Evolutionary conservation across 768 basidiomycete species (phyloP).

Genomic region (Porphyrellus cyaneotinctus): DNA sequence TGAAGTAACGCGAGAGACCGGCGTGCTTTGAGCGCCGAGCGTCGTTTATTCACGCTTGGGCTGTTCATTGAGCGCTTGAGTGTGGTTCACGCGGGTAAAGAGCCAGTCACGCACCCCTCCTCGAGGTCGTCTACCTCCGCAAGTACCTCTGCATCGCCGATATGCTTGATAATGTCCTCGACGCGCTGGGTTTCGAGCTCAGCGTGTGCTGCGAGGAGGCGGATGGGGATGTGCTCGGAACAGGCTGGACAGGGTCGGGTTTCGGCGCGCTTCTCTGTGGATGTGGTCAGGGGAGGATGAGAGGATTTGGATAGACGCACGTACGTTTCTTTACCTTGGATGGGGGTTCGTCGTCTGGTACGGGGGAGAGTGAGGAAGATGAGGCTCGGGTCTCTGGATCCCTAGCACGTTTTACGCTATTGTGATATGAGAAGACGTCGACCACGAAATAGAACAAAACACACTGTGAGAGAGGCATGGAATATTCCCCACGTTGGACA

Average conservation of each 20-base stretch:
- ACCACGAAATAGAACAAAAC: slow-evolving; percentile 9
- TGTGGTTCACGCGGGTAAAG: slow-evolving; percentile 8
- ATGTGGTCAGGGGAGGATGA: neutral
- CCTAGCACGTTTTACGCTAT: slow-evolving; percentile 50
- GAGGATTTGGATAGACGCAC: slow-evolving; percentile 15
- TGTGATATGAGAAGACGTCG: slow-evolving; percentile 6
- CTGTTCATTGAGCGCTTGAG: slow-evolving; percentile 30
- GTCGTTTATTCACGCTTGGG: slow-evolving; percentile 26
- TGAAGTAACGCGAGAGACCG: slow-evolving; percentile 33
- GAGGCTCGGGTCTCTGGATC: slow-evolving; percentile 13
- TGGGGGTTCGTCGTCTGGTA: slow-evolving; percentile 25
- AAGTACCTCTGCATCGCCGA: slow-evolving; percentile 58
- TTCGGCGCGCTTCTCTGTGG: slow-evolving; percentile 65
- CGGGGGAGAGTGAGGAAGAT: slow-evolving; percentile 34
- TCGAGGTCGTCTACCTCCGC: slow-evolving; percentile 46
- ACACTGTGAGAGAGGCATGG: slow-evolving; percentile 22
- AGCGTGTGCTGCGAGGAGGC: slow-evolving; percentile 62
- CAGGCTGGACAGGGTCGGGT: slow-evolving; percentile 75
- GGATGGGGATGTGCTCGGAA: slow-evolving; percentile 64
- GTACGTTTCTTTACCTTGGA: slow-evolving; percentile 49
- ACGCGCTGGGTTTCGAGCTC: slow-evolving; percentile 66
- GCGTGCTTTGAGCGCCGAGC: slow-evolving; percentile 45
- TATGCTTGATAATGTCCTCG: slow-evolving; percentile 57
- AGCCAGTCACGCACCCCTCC: slow-evolving; percentile 44
- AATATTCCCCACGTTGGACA: no score